Evolutionary conservation across 2,329 filamentous ascomycete species (phyloP).

Genomic region (Shiraia sp.): DNA sequence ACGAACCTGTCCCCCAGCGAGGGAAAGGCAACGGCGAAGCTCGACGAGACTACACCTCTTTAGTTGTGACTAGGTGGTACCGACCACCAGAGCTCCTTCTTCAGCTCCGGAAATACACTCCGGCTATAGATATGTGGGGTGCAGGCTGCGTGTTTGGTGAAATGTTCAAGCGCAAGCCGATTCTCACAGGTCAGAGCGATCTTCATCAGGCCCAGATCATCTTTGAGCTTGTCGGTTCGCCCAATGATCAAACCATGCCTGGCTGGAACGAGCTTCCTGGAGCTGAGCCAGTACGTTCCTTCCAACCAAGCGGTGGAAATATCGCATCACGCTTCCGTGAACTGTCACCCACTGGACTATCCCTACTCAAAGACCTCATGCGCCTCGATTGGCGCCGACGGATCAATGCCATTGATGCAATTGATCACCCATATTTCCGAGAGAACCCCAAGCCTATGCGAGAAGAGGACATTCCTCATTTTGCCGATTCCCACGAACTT

Average conservation of each 20-base stretch:
- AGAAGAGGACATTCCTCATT: conserved; percentile 84
- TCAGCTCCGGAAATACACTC: conserved; percentile 88
- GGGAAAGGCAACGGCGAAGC: conserved; percentile 84
- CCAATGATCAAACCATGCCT: conserved; percentile 89
- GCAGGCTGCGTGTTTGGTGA: conserved; percentile 99
- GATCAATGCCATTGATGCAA: conserved; percentile 90
- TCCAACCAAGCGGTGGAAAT: conserved; percentile 64
- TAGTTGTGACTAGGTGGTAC: conserved; percentile 98
- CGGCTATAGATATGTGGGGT: conserved; percentile 97
- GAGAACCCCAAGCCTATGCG: conserved; percentile 75
- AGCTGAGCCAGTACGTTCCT: conserved; percentile 72
- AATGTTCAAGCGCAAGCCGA: conserved; percentile 93
- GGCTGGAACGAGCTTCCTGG: conserved; percentile 84
- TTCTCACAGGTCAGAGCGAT: conserved; percentile 87
- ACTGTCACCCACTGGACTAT: conserved; percentile 72
- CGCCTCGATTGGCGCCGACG: conserved; percentile 86
- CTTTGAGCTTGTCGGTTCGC: conserved; percentile 88
- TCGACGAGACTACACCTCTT: conserved; percentile 87
- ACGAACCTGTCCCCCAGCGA: conserved; percentile 76
- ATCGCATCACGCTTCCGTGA: conserved; percentile 76
- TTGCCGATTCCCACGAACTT: conserved; percentile 95
- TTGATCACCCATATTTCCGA: conserved; percentile 90
- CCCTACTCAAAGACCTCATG: conserved; percentile 78
- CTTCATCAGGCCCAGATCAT: conserved; percentile 89
- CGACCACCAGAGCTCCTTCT: conserved; percentile 90